Conservation (phyloP, 164 flowering plant genomes). For the Vitis amurensis region DNA sequence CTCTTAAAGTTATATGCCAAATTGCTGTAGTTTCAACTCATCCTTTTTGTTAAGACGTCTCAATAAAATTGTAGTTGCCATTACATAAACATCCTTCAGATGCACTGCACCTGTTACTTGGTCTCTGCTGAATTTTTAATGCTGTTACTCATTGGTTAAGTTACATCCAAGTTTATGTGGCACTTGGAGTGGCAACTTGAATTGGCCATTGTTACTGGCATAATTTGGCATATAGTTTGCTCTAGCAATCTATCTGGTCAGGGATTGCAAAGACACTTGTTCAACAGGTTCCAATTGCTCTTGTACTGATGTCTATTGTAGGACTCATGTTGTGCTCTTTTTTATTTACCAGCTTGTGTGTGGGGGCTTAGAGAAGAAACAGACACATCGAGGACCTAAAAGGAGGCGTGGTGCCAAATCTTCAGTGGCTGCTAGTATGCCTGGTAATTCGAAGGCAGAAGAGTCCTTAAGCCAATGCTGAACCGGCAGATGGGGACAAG, state of each 20-base stretch:
- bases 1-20: too few species aligned
- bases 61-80: too few species aligned
- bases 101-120: neutral
- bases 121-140: neutral
- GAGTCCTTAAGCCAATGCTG: neutral
- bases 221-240: too few species aligned
- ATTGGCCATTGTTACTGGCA: too few species aligned
- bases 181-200: neutral
- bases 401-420: slow-evolving; percentile 5
- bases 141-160: neutral
- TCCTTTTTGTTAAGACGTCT: too few species aligned
- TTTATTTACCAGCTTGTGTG: slow-evolving; percentile 11
- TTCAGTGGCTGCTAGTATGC: slow-evolving; percentile 5
- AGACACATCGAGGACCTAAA: neutral
- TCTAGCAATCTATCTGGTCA: too few species aligned
- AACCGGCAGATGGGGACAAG: neutral
- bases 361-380: slow-evolving; percentile 18
- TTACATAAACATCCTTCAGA: neutral
- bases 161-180: neutral
- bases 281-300: too few species aligned
- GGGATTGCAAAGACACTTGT: too few species aligned
- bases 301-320: neutral
- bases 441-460: neutral
- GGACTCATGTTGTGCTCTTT: neutral
- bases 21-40: too few species aligned